A percentile compares a stretch with the other conserved stretches of the same genome.
These are phyloP conservation scores for Carex littledalei DNA, from an alignment of 176 grass and related monocot genomes.

Conservation along the genomic window DNA sequence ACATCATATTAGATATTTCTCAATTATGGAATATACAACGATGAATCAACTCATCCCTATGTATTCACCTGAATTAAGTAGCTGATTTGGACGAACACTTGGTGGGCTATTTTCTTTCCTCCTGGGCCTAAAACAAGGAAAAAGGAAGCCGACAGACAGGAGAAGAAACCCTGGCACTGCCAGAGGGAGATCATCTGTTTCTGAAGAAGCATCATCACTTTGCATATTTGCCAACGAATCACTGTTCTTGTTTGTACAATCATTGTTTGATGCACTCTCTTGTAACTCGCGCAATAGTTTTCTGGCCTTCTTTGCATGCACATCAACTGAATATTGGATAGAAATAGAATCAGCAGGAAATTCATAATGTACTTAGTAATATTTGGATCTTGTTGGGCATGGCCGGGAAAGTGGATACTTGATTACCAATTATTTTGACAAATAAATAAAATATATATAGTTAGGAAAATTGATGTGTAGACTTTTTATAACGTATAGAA, in stretches of 20 bases:
- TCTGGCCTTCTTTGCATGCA: constrained; percentile 37
- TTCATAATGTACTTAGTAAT: neutral
- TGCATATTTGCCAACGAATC: constrained; percentile 30
- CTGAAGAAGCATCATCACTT: constrained; percentile 42
- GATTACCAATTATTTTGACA: neutral
- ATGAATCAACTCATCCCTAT: neutral
- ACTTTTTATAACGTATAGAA: neutral
- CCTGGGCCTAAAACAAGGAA: constrained; percentile 79
- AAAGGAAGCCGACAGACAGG: constrained; percentile 69
- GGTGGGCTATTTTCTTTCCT: constrained; percentile 54
- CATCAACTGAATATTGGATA: constrained; percentile 28
- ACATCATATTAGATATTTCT: neutral
- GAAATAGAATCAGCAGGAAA: constrained; percentile 13
- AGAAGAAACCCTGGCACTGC: constrained; percentile 82
- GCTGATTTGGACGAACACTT: constrained; percentile 35
- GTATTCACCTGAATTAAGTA: constrained; percentile 42
- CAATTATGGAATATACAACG: neutral
- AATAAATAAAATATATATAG: neutral
- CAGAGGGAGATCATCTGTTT: constrained; percentile 42
- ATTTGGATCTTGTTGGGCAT: neutral
- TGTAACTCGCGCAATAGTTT: constrained; percentile 51
- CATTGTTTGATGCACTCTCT: constrained; percentile 33
- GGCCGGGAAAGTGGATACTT: neutral
- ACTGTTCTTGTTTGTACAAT: constrained; percentile 33
- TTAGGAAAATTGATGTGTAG: too few species aligned